Evolutionary conservation across 306 rosid species (phyloP), one percentile per base, ranked within the genome.

Genomic region (Casuarina equisetifolia): DNA sequence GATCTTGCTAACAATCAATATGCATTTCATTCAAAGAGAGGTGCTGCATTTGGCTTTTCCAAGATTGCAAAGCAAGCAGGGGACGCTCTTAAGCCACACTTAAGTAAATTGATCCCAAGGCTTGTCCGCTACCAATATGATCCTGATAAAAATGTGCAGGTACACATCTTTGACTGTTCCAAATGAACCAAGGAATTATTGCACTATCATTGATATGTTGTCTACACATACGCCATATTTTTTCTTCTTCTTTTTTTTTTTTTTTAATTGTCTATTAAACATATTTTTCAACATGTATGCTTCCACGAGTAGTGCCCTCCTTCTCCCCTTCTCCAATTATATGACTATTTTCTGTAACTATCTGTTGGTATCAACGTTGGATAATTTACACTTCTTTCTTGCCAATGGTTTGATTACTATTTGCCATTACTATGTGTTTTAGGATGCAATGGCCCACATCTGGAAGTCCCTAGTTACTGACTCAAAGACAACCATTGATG

Each of bases 71-170:
- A 89, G 86, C 98, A 90, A 76, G 93, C 98, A 15, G 98, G 97
- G 84, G 95, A 86, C 84, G 97, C 93, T 74, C 92, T 92, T 78
- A 86, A 91, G 82, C 98, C 98, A 77, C 92, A 91, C 83, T 70
- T 95, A 70, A 82, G 80, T 69, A 74, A 83, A 74, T 80, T 95
- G 79, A 91, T 95, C 83, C 98, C 98, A 44, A 88, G 98, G 84
- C 98, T 95, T 78, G 88, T 95, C 75, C 97, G 98, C 54, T 95
- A 95, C 89, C 98, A 95, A 78, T 95, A 90, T 69, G 98, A 95
- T 82, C 98, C 98, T 79, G 98, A 95, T 71, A 95, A 95, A 88
- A 92, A 95, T 85, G 98, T 92, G 85, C 98, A 92, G 97, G 98
- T 92, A 82, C 20, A 71, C 46, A 70, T 82, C 3, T 9, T 42